Evolutionary conservation across 495 filamentous ascomycete species (phyloP), one percentile per base, ranked within the genome.

Genomic region (Xylaria scruposa): DNA sequence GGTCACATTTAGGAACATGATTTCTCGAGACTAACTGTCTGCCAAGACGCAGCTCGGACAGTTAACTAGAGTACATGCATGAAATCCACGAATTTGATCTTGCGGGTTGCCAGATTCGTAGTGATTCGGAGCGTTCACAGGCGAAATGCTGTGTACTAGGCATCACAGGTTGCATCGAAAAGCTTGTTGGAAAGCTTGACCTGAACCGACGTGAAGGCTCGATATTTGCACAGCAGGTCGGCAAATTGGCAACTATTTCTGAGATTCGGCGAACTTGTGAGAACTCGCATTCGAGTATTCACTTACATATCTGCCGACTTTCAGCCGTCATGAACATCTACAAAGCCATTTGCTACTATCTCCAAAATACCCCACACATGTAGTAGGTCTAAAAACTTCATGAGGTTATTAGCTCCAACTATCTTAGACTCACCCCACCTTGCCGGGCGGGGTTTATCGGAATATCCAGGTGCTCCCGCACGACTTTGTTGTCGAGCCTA

Each of bases 111-210:
- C 54, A 33, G 71, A 70, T 56, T 61, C 67, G 67, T 60, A 29
- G 72, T 40, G 29, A 68, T 15, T 68, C 58, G 56, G 26, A 68
- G 42, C 71, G 46, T 65, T 70, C 56, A 71, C 67, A 31, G 71
- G 40, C 42, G 54, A 70, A 75, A 70, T 47, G 65, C 36, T 76
- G 68, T 75, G 67, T 72, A 42, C 29, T 26, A 3, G 40, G 58
- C 4, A 51, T 31, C 42, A 26, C 69, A 29, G 36, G 49, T 66
- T 53, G 46, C 58, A 63, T 46, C 24, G 19, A 33, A 59, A 69
- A 69, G 65, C 65, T 67, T 67, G 65, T 67, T 42, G n/a, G 60
- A 69, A 69, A 60, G 67, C 67, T 69, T 69, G 49, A 47, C 40
- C 31, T 61, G 26, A 47, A 19, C 53, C 31, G 21, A 61, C 54